Conservation (phyloP, 345 rosid genomes). For the Pistacia integerrima region DNA sequence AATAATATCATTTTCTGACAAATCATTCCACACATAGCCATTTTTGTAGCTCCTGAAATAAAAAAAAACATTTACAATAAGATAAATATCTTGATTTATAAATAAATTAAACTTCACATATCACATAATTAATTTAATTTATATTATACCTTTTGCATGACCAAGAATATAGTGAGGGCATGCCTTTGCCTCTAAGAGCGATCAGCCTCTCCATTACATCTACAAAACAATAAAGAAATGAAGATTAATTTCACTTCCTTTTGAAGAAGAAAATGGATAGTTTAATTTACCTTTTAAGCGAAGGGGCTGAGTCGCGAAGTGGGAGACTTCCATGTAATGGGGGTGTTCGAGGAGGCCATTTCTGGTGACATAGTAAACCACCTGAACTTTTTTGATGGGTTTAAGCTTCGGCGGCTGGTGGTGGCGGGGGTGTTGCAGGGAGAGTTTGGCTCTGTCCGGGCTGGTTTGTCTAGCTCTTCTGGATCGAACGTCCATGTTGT, state of each 20-base stretch:
- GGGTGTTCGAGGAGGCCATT: constrained; percentile 95
- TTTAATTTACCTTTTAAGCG: constrained; percentile 63
- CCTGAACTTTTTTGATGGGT: constrained; percentile 53
- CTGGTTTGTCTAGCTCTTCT: constrained; percentile 42
- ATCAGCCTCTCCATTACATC: constrained; percentile 75
- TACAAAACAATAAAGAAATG: constrained; percentile 9
- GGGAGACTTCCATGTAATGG: constrained; percentile 79
- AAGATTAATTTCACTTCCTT: neutral
- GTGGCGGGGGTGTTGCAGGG: constrained; percentile 14
- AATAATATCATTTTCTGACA: constrained; percentile 74
- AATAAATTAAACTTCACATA: too few species aligned
- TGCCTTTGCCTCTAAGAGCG: constrained; percentile 75
- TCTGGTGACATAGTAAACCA: constrained; percentile 85
- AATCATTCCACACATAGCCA: constrained; percentile 97
- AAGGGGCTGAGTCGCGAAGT: constrained; percentile 66
- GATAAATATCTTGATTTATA: too few species aligned
- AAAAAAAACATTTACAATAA: neutral
- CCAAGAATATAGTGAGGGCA: constrained; percentile 87
- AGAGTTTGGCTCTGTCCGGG: constrained; percentile 45
- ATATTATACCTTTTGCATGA: constrained; percentile 74
- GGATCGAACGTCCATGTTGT: constrained; percentile 36
- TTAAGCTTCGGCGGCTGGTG: constrained; percentile 20
- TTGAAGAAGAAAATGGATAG: neutral
- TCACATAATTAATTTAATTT: too few species aligned
- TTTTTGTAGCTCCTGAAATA: constrained; percentile 78